Conservation (phyloP, 495 filamentous ascomycete species). For the Penicillium chermesinum region DNA sequence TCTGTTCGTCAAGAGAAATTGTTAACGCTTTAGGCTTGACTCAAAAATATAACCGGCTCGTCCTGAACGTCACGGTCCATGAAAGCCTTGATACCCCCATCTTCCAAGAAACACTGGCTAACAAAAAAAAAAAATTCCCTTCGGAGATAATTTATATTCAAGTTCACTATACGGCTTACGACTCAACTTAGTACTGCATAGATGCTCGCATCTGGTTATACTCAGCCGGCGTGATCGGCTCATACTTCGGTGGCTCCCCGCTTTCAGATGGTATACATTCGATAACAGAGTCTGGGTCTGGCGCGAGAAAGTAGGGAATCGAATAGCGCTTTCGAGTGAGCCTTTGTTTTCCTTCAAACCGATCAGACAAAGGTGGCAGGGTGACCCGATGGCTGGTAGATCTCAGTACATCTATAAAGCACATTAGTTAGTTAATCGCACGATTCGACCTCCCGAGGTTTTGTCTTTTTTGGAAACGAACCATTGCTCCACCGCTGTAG, state of each 20-base stretch:
- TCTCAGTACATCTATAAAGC: slow-evolving; percentile 44
- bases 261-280: slow-evolving; percentile 52
- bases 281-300: slow-evolving; percentile 50
- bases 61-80: too few relatives aligned
- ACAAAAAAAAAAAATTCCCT: too few relatives aligned
- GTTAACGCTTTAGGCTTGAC: too few relatives aligned
- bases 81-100: too few relatives aligned
- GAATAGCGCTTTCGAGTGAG: slow-evolving; percentile 54
- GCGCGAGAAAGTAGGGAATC: slow-evolving; percentile 58
- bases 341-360: slow-evolving; percentile 29
- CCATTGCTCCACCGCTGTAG: slow-evolving; percentile 59
- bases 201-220: slow-evolving; percentile 50
- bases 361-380: slow-evolving; percentile 34
- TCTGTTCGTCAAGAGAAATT: too few relatives aligned
- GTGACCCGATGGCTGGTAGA: slow-evolving; percentile 55
- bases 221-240: slow-evolving; percentile 46
- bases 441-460: not conserved
- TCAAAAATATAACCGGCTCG: too few relatives aligned
- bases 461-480: slow-evolving; percentile 14
- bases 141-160: too few relatives aligned
- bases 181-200: slow-evolving; percentile 42
- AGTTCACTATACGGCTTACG: too few relatives aligned
- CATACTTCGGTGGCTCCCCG: slow-evolving; percentile 44
- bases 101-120: too few relatives aligned
- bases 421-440: too few relatives aligned